Evolutionary conservation across 2,329 filamentous ascomycete species (phyloP).

Genomic region (Macrophomina pseudophaseolina): DNA sequence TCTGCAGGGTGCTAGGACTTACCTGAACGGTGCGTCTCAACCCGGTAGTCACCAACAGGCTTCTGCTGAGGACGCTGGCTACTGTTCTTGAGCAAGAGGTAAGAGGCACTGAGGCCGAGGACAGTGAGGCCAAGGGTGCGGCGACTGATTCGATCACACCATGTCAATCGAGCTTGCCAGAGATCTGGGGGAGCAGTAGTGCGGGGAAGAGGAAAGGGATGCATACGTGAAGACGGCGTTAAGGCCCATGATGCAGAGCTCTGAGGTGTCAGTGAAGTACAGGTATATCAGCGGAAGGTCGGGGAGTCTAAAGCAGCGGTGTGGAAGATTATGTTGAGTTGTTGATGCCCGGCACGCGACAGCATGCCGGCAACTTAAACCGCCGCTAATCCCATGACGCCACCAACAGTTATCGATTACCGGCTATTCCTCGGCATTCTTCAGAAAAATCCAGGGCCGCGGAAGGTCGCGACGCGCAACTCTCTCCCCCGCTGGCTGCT

Average conservation of each 20-base stretch:
- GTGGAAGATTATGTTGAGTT: constrained; percentile 11
- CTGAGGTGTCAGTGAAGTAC: not conserved
- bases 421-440: not conserved
- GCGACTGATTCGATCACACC: constrained; percentile 32
- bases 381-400: constrained; percentile 16
- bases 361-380: not conserved
- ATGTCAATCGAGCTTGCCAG: constrained; percentile 10
- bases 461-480: not conserved
- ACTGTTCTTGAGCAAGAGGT: constrained; percentile 40
- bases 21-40: constrained; percentile 23
- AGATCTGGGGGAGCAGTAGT: not conserved
- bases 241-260: constrained; percentile 16
- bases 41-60: constrained; percentile 20
- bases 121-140: constrained; percentile 40
- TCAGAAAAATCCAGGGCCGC: constrained; percentile 18
- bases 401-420: constrained; percentile 20
- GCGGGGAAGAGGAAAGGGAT: not conserved
- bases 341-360: constrained; percentile 23
- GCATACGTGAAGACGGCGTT: constrained; percentile 24
- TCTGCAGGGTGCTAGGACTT: not conserved
- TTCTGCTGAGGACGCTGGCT: constrained; percentile 35
- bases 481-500: not conserved
- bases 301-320: constrained; percentile 3
- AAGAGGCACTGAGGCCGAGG: constrained; percentile 40
- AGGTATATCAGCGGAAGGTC: not conserved